Percentiles rank a stretch among this genome's conserved stretches.
Conservation (phyloP, 805 yeast species). For the Debaryomyces castellii region DNA sequence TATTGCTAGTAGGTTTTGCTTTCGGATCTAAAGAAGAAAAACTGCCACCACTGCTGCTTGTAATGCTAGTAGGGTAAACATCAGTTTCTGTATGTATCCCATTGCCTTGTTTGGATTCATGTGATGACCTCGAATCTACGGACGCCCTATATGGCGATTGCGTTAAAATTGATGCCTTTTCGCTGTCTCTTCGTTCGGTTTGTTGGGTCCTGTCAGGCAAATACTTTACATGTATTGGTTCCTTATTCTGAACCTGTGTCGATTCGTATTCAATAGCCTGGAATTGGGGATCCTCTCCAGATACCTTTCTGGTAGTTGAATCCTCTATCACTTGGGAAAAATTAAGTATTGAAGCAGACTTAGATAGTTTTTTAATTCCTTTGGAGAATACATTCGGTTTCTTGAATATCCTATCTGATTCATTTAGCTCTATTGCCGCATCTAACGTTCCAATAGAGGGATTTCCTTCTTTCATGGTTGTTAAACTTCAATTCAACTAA, state of each 20-base stretch:
- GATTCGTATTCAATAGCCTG: constrained; percentile 39
- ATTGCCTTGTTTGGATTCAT: neutral
- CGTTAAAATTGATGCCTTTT: neutral
- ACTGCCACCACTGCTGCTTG: constrained; percentile 7
- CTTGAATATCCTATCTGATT: constrained; percentile 1
- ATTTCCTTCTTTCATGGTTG: constrained; percentile 1
- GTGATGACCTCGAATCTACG: neutral
- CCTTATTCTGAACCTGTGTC: constrained; percentile 19
- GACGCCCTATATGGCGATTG: neutral
- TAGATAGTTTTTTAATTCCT: constrained; percentile 28
- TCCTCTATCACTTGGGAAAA: constrained; percentile 9
- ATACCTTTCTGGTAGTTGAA: neutral
- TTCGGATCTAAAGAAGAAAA: constrained; percentile 16
- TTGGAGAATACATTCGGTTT: constrained; percentile 21
- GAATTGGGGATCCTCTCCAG: constrained; percentile 13
- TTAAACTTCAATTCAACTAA: neutral
- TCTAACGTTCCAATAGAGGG: neutral
- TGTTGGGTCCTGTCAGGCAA: constrained; percentile 18
- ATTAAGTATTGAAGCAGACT: constrained; percentile 26
- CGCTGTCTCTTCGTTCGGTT: neutral
- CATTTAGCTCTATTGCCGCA: neutral
- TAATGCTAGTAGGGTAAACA: neutral
- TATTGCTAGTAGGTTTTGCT: neutral
- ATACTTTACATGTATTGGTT: constrained; percentile 30
- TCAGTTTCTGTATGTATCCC: neutral